Evolutionary conservation across 345 rosid species (phyloP).

Genomic region (Anastatica hierochuntica): DNA sequence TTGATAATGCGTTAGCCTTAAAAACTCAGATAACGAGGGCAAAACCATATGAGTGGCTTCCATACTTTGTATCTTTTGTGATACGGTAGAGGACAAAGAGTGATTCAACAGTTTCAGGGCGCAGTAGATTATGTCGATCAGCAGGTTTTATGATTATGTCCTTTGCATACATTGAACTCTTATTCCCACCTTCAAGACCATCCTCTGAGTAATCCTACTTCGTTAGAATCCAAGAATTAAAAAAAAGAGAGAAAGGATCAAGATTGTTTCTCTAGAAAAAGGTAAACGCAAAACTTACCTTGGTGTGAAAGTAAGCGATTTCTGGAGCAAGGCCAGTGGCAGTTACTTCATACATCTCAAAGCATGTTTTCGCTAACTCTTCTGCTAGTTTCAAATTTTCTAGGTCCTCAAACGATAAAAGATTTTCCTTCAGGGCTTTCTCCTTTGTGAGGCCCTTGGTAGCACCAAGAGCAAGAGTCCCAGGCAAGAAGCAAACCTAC

Average conservation of each 20-base stretch:
- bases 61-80: slow-evolving; percentile 77
- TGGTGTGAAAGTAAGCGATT: slow-evolving; percentile 88
- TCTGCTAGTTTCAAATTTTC: slow-evolving; percentile 95
- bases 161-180: slow-evolving; percentile 54
- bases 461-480: slow-evolving; percentile 93
- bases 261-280: not conserved
- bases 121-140: slow-evolving; percentile 89
- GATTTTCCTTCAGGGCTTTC: slow-evolving; percentile 65
- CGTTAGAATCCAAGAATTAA: slow-evolving; percentile 16
- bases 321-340: slow-evolving; percentile 98
- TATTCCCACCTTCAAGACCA: slow-evolving; percentile 88
- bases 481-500: slow-evolving; percentile 95
- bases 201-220: slow-evolving; percentile 67
- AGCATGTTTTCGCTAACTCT: slow-evolving; percentile 81
- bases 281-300: slow-evolving; percentile 34
- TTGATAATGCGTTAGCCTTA: not conserved
- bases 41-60: not conserved
- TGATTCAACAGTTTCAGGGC: slow-evolving; percentile 97
- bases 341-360: slow-evolving; percentile 91
- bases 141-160: slow-evolving; percentile 83
- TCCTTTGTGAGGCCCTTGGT: slow-evolving; percentile 81
- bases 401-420: slow-evolving; percentile 75
- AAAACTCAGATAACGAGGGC: slow-evolving; percentile 9
- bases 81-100: slow-evolving; percentile 75
- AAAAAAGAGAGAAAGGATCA: slow-evolving; percentile 1